A percentile compares a stretch with the other conserved stretches of the same genome.
Evolutionary conservation across 805 yeast species (phyloP).

Genomic region (Candida ulmi): DNA sequence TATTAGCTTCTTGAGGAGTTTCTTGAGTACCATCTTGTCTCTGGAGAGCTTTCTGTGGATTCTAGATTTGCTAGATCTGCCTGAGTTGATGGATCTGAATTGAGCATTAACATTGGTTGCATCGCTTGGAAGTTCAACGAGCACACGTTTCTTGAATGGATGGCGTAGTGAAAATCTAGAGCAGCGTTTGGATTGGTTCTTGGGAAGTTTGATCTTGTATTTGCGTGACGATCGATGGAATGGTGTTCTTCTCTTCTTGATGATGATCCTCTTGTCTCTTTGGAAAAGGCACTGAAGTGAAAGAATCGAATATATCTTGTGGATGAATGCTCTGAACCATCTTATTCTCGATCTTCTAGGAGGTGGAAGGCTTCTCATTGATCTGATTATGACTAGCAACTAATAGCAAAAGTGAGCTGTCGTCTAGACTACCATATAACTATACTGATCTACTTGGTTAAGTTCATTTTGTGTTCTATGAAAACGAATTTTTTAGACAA

Average conservation of each 20-base stretch:
- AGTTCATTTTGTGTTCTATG: too few relatives aligned
- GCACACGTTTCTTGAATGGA: conserved; percentile 5
- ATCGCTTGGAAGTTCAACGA: too few relatives aligned
- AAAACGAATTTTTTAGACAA: too few relatives aligned
- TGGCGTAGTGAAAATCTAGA: neutral
- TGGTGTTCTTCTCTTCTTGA: conserved; percentile 18
- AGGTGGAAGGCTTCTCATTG: conserved; percentile 23
- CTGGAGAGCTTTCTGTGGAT: neutral
- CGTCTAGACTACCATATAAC: too few relatives aligned
- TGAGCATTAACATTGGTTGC: neutral
- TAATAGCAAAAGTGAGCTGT: neutral
- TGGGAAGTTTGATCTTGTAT: conserved; percentile 19
- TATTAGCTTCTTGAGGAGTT: neutral
- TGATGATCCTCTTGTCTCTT: conserved; percentile 5
- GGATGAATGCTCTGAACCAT: conserved; percentile 10
- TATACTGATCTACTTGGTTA: too few relatives aligned
- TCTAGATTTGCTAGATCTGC: neutral
- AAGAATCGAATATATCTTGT: conserved; percentile 9
- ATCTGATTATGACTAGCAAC: neutral
- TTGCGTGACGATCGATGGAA: conserved; percentile 17
- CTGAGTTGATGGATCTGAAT: neutral
- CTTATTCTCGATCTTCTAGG: conserved; percentile 21
- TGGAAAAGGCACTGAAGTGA: conserved; percentile 14
- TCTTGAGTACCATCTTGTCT: neutral
- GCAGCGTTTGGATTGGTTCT: neutral